phyloP scores from a whole-genome alignment of 805 yeast species.

The Lachancea fermentati region DNA sequence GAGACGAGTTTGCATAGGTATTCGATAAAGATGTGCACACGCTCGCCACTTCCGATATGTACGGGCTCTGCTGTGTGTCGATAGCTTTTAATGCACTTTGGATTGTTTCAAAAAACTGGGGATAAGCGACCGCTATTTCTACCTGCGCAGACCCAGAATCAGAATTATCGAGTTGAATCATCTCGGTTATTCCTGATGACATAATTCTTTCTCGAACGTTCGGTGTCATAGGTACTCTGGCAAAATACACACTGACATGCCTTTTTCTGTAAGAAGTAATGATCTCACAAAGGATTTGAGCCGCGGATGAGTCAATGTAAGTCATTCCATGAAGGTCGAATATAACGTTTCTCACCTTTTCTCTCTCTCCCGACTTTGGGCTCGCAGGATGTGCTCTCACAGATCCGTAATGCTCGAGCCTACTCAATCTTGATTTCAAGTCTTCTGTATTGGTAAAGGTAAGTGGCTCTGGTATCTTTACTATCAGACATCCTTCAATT shows the following conservation, averaged over 20 bases:
- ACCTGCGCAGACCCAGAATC: neutral
- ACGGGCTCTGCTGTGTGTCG: constrained; percentile 1
- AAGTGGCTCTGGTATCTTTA: constrained; percentile 81
- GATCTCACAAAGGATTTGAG: constrained; percentile 63
- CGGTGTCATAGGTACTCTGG: constrained; percentile 48
- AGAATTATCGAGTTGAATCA: constrained; percentile 27
- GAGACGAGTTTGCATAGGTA: neutral
- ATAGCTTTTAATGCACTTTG: constrained; percentile 14
- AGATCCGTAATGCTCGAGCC: constrained; percentile 76
- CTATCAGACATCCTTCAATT: constrained; percentile 68
- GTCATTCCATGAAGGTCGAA: constrained; percentile 82
- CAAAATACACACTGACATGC: constrained; percentile 51
- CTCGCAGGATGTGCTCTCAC: constrained; percentile 70
- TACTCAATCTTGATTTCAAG: constrained; percentile 54
- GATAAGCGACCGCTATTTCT: neutral
- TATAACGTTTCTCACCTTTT: constrained; percentile 51
- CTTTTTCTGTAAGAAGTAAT: constrained; percentile 49
- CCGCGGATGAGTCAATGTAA: constrained; percentile 71
- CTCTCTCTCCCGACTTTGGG: constrained; percentile 43
- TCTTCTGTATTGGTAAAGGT: constrained; percentile 84
- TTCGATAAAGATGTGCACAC: constrained; percentile 4
- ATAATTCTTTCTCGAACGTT: constrained; percentile 45
- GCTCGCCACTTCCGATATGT: neutral
- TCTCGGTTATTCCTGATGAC: constrained; percentile 48
- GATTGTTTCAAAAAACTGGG: constrained; percentile 14